Evolutionary conservation across 2,329 filamentous ascomycete genomes (phyloP).

Genomic region (Fusarium tjaetaba): DNA sequence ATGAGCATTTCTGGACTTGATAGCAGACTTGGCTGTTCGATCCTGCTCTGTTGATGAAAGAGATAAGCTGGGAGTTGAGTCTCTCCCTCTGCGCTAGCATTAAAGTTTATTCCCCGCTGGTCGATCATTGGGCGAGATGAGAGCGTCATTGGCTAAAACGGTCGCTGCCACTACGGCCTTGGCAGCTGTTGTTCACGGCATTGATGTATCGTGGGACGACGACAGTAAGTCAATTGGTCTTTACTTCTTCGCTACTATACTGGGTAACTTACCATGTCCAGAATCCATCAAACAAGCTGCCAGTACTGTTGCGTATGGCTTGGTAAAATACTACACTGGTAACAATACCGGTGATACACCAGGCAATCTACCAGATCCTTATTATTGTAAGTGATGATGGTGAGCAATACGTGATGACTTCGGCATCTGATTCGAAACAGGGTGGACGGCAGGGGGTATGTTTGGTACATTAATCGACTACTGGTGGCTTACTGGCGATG

Average conservation of each 20-base stretch:
- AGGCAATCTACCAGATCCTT: conserved; percentile 67
- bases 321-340: conserved; percentile 63
- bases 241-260: background rate
- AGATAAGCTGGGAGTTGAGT: background rate
- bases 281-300: conserved; percentile 62
- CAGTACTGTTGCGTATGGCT: conserved; percentile 57
- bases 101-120: background rate
- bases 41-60: background rate
- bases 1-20: background rate
- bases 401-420: background rate
- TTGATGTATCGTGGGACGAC: conserved; percentile 37
- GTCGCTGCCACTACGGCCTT: conserved; percentile 19
- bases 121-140: background rate
- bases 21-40: background rate
- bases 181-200: conserved; percentile 11
- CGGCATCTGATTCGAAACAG: conserved; percentile 33
- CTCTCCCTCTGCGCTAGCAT: background rate
- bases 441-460: conserved; percentile 81
- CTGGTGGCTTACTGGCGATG: conserved; percentile 75
- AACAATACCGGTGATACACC: conserved; percentile 68
- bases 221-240: conserved; percentile 18
- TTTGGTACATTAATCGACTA: conserved; percentile 78
- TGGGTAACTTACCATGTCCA: conserved; percentile 35
- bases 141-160: conserved; percentile 13
- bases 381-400: conserved; percentile 65